These are phyloP conservation scores for Globisporangium perplexum DNA, from an alignment of 352 stramenopile genomes.

Conservation along the genomic window DNA sequence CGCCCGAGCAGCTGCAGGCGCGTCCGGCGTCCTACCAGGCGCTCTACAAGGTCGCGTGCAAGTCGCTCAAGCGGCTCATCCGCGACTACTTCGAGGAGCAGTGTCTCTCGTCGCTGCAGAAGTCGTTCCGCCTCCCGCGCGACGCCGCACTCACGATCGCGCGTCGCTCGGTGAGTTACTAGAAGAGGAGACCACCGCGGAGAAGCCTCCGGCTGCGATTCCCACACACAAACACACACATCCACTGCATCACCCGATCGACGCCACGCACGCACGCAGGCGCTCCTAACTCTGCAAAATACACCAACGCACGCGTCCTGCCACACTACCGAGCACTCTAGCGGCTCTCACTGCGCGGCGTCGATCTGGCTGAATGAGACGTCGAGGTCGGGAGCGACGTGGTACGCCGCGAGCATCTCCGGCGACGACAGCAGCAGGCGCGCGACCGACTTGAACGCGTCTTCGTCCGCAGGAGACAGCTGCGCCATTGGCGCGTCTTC, in stretches of 20 bases:
- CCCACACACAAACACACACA: background rate
- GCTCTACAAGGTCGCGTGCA: conserved; percentile 71
- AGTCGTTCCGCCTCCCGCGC: conserved; percentile 60
- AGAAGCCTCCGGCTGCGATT: background rate
- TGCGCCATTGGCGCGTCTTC: background rate
- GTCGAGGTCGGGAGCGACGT: conserved; percentile 20
- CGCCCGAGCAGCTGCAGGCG: conserved; percentile 53
- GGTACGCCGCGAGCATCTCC: background rate
- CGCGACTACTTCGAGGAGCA: conserved; percentile 79
- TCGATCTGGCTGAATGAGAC: conserved; percentile 19
- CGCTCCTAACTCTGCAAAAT: background rate
- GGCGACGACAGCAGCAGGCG: conserved; percentile 18
- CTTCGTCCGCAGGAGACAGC: conserved; percentile 19
- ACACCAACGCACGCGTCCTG: background rate
- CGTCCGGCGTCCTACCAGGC: conserved; percentile 59
- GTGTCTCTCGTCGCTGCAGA: conserved; percentile 63
- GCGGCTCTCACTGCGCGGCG: background rate
- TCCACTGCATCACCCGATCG: background rate
- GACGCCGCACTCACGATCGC: conserved; percentile 55
- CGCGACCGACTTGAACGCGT: conserved; percentile 33
- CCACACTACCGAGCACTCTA: background rate
- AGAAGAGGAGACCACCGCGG: no score
- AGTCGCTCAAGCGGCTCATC: conserved; percentile 68
- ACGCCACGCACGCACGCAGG: no score
- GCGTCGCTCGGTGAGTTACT: conserved; percentile 8